phyloP scores from a whole-genome alignment of 495 filamentous ascomycete genomes.

The Penicillium flavigenum region DNA sequence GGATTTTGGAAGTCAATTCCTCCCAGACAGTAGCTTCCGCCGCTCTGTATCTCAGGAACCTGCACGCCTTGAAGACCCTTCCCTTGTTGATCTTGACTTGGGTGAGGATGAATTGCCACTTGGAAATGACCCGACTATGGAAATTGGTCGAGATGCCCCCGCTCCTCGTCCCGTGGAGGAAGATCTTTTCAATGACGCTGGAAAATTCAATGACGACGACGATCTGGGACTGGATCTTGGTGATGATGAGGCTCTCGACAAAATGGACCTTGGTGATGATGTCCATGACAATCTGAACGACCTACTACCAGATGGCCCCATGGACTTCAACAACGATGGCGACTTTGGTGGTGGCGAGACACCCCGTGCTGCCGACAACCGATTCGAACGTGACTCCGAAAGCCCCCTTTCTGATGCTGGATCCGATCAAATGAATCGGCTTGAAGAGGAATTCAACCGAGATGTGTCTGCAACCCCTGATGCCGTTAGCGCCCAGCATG shows the following conservation, averaged over 20 bases:
- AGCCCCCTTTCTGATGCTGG: conserved; percentile 43
- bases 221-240: conserved; percentile 54
- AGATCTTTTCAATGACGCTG: conserved; percentile 68
- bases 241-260: conserved; percentile 49
- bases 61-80: conserved; percentile 49
- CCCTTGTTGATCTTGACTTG: conserved; percentile 50
- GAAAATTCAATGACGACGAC: conserved; percentile 46
- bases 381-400: conserved; percentile 61
- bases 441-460: conserved; percentile 64
- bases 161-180: conserved; percentile 63
- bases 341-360: conserved; percentile 36
- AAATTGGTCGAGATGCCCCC: conserved; percentile 81
- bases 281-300: conserved; percentile 35
- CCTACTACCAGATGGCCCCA: conserved; percentile 38
- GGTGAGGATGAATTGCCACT: conserved; percentile 51
- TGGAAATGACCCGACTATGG: conserved; percentile 63
- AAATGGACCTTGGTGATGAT: conserved; percentile 38
- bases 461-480: conserved; percentile 56
- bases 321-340: conserved; percentile 49
- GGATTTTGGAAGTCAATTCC: conserved; percentile 65
- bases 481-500: conserved; percentile 54
- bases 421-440: conserved; percentile 29
- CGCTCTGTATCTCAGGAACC: conserved; percentile 52
- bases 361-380: conserved; percentile 55
- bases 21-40: conserved; percentile 60